Percentiles rank a stretch among this genome's conserved stretches.
Conservation (phyloP, 1,139 yeast genomes). For the Geotrichum phurueaensis region DNA sequence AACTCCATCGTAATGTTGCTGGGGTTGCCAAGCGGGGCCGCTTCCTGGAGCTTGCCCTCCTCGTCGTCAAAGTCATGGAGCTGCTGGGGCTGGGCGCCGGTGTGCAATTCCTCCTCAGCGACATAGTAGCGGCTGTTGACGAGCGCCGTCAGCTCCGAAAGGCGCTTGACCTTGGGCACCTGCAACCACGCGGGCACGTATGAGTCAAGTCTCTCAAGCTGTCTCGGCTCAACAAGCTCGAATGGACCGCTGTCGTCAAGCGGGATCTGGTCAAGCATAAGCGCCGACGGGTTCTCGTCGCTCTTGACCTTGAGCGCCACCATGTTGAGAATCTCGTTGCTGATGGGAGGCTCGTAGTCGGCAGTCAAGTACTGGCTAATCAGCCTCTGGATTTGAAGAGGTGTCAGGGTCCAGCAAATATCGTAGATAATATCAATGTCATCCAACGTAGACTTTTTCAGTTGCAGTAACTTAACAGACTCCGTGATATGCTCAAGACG, state of each 20-base stretch:
- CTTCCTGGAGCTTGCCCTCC: not conserved
- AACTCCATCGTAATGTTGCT: constrained; percentile 3
- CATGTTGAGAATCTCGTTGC: constrained; percentile 72
- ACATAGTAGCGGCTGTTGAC: constrained; percentile 23
- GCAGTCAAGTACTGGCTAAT: constrained; percentile 87
- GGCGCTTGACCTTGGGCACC: constrained; percentile 79
- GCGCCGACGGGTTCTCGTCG: constrained; percentile 30
- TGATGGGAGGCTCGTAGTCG: constrained; percentile 91
- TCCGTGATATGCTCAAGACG: constrained; percentile 85
- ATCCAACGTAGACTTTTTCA: constrained; percentile 81
- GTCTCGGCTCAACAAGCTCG: constrained; percentile 78
- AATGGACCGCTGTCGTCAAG: constrained; percentile 68
- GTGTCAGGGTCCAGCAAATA: constrained; percentile 89
- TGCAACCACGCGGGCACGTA: constrained; percentile 95
- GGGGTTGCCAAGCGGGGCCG: not conserved
- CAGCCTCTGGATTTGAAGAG: constrained; percentile 88
- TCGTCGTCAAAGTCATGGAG: constrained; percentile 3
- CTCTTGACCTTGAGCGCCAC: constrained; percentile 81
- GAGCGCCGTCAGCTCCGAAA: constrained; percentile 78
- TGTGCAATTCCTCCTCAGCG: not conserved
- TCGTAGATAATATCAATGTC: constrained; percentile 92
- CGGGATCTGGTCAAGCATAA: constrained; percentile 55
- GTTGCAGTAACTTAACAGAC: constrained; percentile 88
- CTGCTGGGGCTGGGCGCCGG: not conserved
- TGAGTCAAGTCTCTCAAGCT: constrained; percentile 85